Evolutionary conservation across 805 yeast genomes (phyloP), one percentile per base, ranked within the genome.

Genomic region (Yarrowia sp.): DNA sequence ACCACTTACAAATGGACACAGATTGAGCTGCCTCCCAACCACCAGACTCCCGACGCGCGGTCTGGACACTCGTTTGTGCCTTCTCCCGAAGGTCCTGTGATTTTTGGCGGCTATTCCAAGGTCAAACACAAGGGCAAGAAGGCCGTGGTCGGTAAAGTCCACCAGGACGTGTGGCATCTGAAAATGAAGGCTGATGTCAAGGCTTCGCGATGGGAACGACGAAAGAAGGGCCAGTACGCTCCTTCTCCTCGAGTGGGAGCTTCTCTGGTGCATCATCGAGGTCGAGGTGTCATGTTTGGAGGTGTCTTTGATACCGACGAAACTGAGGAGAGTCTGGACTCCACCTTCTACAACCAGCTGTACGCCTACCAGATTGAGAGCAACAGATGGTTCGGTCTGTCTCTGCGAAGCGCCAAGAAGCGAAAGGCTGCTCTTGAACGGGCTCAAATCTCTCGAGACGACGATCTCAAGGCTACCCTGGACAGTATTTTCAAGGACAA

Each of bases 241-340:
- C 98, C 98, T 4, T 86, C 94, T 1, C 90, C 98, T 14, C 85
- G 98, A 74, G 97, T 91, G n/a, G 98, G 99, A 0, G 90, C 97
- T 75, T 88, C 96, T 4, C 86, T 94, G 88, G 92, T 88, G 10
- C 83, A 83, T 72, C 98, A 94, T 78, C 90, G 91, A 74, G 96
- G 96, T 70, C 87, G 98, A 80, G 98, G 98, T 69, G 84, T 94
- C 10, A 74, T 93, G 75, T 95, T 94, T 80, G 98, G 98, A 46
- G 98, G 98, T 74, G 99, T 95, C 14, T 93, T 86, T 74, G 98
- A 94, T 78, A 90, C 85, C 71, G 97, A 93, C 73, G 99, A 94
- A 78, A 94, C 97, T 14, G 98, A 94, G 77, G 98, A 95, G 78
- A 86, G 90, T 67, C 80, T 94, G 70, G 94, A 90, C 56, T 91